Conservation (phyloP, 805 yeast species). For the Ogataea pilisensis region DNA sequence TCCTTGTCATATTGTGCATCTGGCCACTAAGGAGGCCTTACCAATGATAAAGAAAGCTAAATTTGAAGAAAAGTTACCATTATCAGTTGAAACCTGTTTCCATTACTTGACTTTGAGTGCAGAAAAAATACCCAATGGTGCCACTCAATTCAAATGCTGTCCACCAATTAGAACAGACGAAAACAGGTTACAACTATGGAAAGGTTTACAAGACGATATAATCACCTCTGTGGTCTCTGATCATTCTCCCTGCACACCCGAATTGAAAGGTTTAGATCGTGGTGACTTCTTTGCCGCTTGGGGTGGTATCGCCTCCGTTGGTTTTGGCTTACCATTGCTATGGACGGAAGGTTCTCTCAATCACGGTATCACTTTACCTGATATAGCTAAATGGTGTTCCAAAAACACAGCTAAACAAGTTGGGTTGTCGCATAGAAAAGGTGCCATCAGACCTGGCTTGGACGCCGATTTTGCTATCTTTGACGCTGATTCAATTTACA, state of each 20-base stretch:
- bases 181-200: slow-evolving; percentile 74
- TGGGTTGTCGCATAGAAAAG: slow-evolving; percentile 71
- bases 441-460: slow-evolving; percentile 64
- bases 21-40: slow-evolving; percentile 80
- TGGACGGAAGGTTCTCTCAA: slow-evolving; percentile 65
- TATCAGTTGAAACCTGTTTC: slow-evolving; percentile 91
- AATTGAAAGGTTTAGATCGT: slow-evolving; percentile 69
- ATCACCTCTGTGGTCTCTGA: slow-evolving; percentile 89
- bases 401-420: slow-evolving; percentile 82
- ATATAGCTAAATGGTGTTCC: slow-evolving; percentile 77
- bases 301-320: slow-evolving; percentile 96
- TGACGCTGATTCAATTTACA: slow-evolving; percentile 54
- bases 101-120: slow-evolving; percentile 80
- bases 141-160: slow-evolving; percentile 88
- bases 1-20: slow-evolving; percentile 83
- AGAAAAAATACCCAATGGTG: slow-evolving; percentile 70
- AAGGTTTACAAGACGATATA: slow-evolving; percentile 59
- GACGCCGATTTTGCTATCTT: slow-evolving; percentile 89
- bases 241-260: slow-evolving; percentile 95
- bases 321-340: slow-evolving; percentile 79
- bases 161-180: slow-evolving; percentile 84
- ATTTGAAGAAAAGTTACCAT: slow-evolving; percentile 43
- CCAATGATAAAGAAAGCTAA: slow-evolving; percentile 71
- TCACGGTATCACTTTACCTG: slow-evolving; percentile 35
- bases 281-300: slow-evolving; percentile 92